Percentiles rank a stretch among this genome's conserved stretches.
Evolutionary conservation across 192 early-diverging fungal species (phyloP).

Genomic region (Rhizophagus clarus): DNA sequence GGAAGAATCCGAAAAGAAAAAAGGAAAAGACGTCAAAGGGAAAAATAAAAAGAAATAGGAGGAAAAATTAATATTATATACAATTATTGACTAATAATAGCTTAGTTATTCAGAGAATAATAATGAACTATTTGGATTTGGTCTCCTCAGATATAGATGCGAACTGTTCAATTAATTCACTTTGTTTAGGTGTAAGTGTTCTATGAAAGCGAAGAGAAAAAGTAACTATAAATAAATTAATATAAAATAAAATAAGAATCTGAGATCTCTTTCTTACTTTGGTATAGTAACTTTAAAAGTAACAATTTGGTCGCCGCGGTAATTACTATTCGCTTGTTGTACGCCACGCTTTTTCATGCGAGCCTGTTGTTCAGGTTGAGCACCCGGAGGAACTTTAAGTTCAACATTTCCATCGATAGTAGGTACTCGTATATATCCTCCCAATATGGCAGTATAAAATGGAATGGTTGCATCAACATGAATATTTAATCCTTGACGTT

Average conservation of each 20-base stretch:
- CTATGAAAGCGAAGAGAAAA: slow-evolving; percentile 28
- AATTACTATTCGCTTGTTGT: slow-evolving; percentile 52
- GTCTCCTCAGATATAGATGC: slow-evolving; percentile 22
- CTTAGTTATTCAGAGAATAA: too few relatives aligned
- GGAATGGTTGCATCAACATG: slow-evolving; percentile 77
- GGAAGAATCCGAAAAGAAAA: slow-evolving; percentile 44
- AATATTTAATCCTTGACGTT: slow-evolving; percentile 80
- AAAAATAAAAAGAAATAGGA: slow-evolving; percentile 28
- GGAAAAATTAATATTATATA: neutral
- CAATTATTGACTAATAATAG: neutral
- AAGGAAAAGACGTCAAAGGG: slow-evolving; percentile 33
- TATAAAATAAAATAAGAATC: neutral
- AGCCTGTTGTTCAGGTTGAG: slow-evolving; percentile 88
- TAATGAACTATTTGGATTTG: neutral
- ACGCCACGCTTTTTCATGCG: slow-evolving; percentile 80
- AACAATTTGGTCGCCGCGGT: slow-evolving; percentile 90
- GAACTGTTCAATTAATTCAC: slow-evolving; percentile 65
- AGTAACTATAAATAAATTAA: neutral
- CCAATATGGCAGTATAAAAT: slow-evolving; percentile 84
- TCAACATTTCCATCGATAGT: slow-evolving; percentile 98
- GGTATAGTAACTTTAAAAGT: slow-evolving; percentile 85
- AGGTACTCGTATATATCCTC: slow-evolving; percentile 83
- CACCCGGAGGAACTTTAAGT: slow-evolving; percentile 79
- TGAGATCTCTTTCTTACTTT: slow-evolving; percentile 40
- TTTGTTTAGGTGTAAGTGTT: slow-evolving; percentile 48